phyloP scores from a whole-genome alignment of 495 filamentous ascomycete species.

The Podospora fimiseda region DNA sequence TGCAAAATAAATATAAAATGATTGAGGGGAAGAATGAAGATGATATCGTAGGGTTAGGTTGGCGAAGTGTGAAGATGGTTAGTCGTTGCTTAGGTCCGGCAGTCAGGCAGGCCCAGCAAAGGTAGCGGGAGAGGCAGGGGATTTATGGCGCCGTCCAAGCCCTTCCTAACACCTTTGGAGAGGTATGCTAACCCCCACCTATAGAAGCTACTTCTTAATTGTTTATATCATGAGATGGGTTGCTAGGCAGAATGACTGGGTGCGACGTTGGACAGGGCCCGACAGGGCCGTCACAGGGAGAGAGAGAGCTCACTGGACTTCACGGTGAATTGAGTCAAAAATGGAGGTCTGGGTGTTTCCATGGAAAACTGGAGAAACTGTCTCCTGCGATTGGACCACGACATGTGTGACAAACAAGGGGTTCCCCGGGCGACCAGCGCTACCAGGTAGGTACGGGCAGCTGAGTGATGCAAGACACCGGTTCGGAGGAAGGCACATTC shows the following conservation, averaged over 20 bases:
- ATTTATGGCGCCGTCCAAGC: neutral
- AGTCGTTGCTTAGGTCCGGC: too few relatives aligned
- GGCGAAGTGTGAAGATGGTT: too few relatives aligned
- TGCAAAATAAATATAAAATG: too few relatives aligned
- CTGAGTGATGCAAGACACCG: neutral
- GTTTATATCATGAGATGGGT: slow-evolving; percentile 13
- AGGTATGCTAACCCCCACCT: neutral
- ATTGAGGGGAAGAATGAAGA: too few relatives aligned
- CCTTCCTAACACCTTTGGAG: too few relatives aligned
- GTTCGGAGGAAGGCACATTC: neutral
- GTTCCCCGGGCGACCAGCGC: slow-evolving; percentile 16
- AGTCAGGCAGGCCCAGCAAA: neutral
- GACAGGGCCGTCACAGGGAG: neutral
- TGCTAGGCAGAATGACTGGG: slow-evolving; percentile 10
- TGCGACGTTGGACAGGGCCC: neutral
- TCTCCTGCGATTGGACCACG: slow-evolving; percentile 13
- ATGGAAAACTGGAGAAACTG: slow-evolving; percentile 4
- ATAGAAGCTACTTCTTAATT: slow-evolving; percentile 4
- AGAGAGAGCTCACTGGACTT: neutral
- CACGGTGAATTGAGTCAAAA: slow-evolving; percentile 7
- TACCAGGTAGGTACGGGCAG: too few relatives aligned
- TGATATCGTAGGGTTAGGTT: too few relatives aligned
- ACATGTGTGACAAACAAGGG: slow-evolving; percentile 12
- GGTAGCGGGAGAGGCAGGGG: neutral
- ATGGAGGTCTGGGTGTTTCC: neutral